Evolutionary conservation across 2,329 filamentous ascomycete genomes (phyloP), one percentile per base, ranked within the genome.

Genomic region (Lecanicillium sp.): DNA sequence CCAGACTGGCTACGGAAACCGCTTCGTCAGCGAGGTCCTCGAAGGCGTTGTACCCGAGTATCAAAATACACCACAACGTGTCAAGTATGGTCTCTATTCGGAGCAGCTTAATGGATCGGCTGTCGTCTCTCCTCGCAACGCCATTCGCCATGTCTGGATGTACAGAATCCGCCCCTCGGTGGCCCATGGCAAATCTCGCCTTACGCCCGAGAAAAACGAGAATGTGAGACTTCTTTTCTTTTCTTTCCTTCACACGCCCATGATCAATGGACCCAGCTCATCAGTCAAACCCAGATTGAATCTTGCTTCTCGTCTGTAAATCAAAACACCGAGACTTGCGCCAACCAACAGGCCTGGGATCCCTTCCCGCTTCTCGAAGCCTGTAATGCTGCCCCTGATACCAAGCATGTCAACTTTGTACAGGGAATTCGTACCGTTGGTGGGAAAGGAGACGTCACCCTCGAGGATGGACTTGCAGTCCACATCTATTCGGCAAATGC

Each of bases 1-100:
- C 56, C 74, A 79, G 71, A 60, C 69, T 17, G 78, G 77, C 17
- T 80, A 79, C 55, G 71, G 72, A 30, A 81, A 81, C 57, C 59
- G 64, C 9, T 72, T 73, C 50, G 65, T 67, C 43, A 71, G 70
- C 20, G 70, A 74, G 52, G 69, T 68, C n/a, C 62, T 74, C 2
- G 67, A 70, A 11, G 68, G 66, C 26, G 69, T 67, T 20, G 65
- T 75, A 19, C 72, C 72, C 8, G 51, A 60, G 29, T 70, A 68
- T 29, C 66, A 70, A 48, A 75, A 75, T 52, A 58, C 62, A 12
- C 73, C 73, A 5, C 68, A 73, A 33, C 68, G 67, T 40, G 65
- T 68, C 38, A 62, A 61, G 32, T 66, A 64, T 49, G 66, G 62
- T 46, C 60, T 73, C 10, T 70, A 72, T 38, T 66, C 71, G 9